These are phyloP conservation scores for Plasmopara viticola DNA, from an alignment of 352 stramenopile genomes.

Conservation along the genomic window DNA sequence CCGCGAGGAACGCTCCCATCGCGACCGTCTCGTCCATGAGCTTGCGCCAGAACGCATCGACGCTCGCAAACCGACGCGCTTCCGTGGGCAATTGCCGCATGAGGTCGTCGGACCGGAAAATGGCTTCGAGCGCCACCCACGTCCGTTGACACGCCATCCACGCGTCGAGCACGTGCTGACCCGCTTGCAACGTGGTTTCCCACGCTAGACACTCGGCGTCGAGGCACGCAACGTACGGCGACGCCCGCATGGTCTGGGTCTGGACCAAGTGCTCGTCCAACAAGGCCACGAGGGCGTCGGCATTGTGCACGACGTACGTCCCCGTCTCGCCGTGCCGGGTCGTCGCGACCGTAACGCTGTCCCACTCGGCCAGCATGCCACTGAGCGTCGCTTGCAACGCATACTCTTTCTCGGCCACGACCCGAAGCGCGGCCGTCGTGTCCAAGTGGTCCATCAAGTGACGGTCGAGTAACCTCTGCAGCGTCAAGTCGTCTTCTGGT, in stretches of 20 bases:
- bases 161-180: conserved; percentile 90
- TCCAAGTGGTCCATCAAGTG: conserved; percentile 87
- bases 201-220: conserved; percentile 88
- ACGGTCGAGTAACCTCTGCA: conserved; percentile 74
- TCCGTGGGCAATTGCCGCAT: conserved; percentile 94
- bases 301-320: conserved; percentile 83
- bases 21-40: conserved; percentile 88
- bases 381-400: conserved; percentile 89
- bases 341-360: conserved; percentile 90
- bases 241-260: conserved; percentile 93
- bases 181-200: conserved; percentile 86
- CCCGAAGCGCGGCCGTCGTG: conserved; percentile 84
- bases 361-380: conserved; percentile 93
- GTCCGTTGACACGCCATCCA: conserved; percentile 92
- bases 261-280: conserved; percentile 94
- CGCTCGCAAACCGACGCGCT: conserved; percentile 80
- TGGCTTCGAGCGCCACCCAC: conserved; percentile 95
- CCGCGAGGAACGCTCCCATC: conserved; percentile 69
- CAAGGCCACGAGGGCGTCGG: conserved; percentile 88
- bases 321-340: conserved; percentile 90
- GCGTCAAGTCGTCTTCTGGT: conserved; percentile 78
- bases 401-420: conserved; percentile 94
- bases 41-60: conserved; percentile 88
- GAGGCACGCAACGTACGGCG: conserved; percentile 92
- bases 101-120: conserved; percentile 94